Percentiles rank a stretch among this genome's conserved stretches.
These are phyloP conservation scores for Neopestalotiopsis clavispora DNA, from an alignment of 2,329 filamentous ascomycete genomes.

Conservation along the genomic window DNA sequence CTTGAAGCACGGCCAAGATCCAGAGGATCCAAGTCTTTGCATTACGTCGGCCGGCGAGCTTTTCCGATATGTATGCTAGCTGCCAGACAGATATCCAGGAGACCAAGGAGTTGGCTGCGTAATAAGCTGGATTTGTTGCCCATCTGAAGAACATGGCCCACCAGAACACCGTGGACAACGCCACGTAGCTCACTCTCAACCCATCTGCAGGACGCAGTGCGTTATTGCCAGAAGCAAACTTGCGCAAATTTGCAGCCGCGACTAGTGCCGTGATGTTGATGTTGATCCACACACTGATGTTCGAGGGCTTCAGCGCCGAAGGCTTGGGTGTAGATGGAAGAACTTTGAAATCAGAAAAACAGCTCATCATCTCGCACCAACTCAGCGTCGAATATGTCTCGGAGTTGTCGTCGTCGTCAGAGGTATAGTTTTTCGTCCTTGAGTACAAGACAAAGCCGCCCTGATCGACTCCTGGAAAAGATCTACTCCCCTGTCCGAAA, in stretches of 20 bases:
- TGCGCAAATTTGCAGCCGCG: neutral
- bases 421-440: too few species aligned
- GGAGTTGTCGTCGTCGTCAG: too few species aligned
- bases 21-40: neutral
- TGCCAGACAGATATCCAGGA: neutral
- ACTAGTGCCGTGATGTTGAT: neutral
- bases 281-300: neutral
- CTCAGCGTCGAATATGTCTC: too few species aligned
- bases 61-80: neutral
- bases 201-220: neutral
- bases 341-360: neutral
- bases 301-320: neutral
- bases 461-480: too few species aligned
- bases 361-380: neutral
- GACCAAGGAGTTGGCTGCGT: neutral
- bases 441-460: too few species aligned
- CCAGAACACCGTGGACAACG: neutral
- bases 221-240: neutral
- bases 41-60: neutral
- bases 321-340: neutral
- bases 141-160: neutral
- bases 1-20: neutral
- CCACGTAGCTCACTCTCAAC: neutral
- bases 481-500: too few species aligned
- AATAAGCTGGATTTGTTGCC: neutral